Evolutionary conservation across 2,329 filamentous ascomycete species (phyloP).

Genomic region (Fusarium nygamai): DNA sequence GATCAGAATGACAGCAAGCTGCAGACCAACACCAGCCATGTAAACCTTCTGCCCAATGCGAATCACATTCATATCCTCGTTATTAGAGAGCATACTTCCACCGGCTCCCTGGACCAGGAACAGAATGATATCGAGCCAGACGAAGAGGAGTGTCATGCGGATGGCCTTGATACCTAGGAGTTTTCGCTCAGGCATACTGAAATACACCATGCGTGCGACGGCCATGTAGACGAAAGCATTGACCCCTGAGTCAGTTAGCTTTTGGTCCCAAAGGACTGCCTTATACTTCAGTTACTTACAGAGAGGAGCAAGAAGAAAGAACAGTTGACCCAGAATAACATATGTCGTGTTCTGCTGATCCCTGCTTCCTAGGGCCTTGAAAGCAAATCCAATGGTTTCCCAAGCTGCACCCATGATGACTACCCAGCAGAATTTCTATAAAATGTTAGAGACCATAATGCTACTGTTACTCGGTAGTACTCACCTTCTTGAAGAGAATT

Average conservation of each 20-base stretch:
- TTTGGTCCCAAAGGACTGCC: not conserved
- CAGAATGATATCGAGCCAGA: slow-evolving; percentile 58
- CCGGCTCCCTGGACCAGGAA: slow-evolving; percentile 57
- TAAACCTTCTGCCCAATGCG: slow-evolving; percentile 52
- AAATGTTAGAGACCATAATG: not conserved
- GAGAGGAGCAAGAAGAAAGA: slow-evolving; percentile 55
- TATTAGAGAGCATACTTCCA: slow-evolving; percentile 50
- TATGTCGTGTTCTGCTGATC: slow-evolving; percentile 51
- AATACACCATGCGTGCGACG: slow-evolving; percentile 52
- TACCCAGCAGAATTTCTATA: slow-evolving; percentile 51
- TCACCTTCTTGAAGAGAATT: slow-evolving; percentile 46
- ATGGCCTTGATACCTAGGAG: slow-evolving; percentile 49
- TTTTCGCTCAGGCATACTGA: slow-evolving; percentile 50
- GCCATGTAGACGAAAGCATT: slow-evolving; percentile 59
- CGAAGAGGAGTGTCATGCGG: slow-evolving; percentile 56
- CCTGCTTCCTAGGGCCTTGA: slow-evolving; percentile 49
- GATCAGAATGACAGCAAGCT: slow-evolving; percentile 51
- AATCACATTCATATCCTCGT: slow-evolving; percentile 38
- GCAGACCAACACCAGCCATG: slow-evolving; percentile 50
- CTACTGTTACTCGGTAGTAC: not conserved
- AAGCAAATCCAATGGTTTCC: slow-evolving; percentile 52
- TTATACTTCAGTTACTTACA: slow-evolving; percentile 42
- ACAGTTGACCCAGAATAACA: slow-evolving; percentile 45
- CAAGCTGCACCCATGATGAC: slow-evolving; percentile 52
- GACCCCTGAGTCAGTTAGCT: slow-evolving; percentile 47